A percentile compares a stretch with the other conserved stretches of the same genome.
These are phyloP conservation scores for Dothiorella sarmentorum DNA, from an alignment of 2,329 filamentous ascomycete species.

Conservation along the genomic window DNA sequence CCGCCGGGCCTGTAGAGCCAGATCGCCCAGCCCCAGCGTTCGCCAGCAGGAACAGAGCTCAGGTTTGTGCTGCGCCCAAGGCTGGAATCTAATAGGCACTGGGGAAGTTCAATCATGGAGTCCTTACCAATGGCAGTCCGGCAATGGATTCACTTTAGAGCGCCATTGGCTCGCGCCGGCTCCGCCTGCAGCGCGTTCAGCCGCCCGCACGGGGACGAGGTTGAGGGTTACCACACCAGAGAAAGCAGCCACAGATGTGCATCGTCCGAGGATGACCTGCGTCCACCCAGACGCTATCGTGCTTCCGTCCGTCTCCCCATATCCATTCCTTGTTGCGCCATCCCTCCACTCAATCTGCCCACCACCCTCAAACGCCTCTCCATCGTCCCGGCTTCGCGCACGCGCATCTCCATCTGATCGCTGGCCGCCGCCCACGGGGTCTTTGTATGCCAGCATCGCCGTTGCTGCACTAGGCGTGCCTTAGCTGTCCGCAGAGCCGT, in stretches of 20 bases:
- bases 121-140: no score
- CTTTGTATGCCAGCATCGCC: constrained; percentile 17
- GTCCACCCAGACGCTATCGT: neutral
- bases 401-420: constrained; percentile 13
- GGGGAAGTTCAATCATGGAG: no score
- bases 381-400: constrained; percentile 4
- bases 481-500: constrained; percentile 12
- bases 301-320: constrained; percentile 12
- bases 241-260: constrained; percentile 20
- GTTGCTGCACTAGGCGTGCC: constrained; percentile 16
- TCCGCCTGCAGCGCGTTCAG: constrained; percentile 9
- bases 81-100: no score
- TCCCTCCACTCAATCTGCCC: neutral
- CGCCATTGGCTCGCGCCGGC: constrained; percentile 2
- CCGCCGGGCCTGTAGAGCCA: neutral
- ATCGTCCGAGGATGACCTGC: constrained; percentile 17
- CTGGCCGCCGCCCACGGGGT: constrained; percentile 10
- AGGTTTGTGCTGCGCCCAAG: neutral
- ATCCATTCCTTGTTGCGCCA: constrained; percentile 10
- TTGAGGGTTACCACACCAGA: constrained; percentile 21
- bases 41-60: neutral
- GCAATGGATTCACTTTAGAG: no score
- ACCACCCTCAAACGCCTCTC: neutral
- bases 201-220: constrained; percentile 20
- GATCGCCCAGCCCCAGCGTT: constrained; percentile 3